Percentiles rank a stretch among this genome's conserved stretches.
phyloP scores from a whole-genome alignment of 192 early-diverging fungal species.

The Geranomyces variabilis region DNA sequence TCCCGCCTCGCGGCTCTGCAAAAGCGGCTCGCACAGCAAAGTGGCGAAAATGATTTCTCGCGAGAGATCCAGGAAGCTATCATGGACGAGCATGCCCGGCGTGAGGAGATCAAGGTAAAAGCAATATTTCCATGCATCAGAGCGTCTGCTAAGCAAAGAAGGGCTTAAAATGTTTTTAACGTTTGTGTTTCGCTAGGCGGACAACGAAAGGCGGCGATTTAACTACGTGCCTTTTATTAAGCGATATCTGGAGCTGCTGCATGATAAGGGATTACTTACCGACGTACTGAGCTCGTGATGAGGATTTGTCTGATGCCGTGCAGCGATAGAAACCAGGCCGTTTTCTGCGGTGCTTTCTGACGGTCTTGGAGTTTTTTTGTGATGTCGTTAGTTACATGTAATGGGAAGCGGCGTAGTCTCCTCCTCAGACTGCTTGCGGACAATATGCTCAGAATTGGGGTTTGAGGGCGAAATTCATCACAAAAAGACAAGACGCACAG shows the following conservation, averaged over 20 bases:
- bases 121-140: too few species aligned
- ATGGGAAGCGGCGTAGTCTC: too few species aligned
- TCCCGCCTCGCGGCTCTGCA: slow-evolving; percentile 2
- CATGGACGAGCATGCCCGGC: neutral
- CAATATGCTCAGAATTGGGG: too few species aligned
- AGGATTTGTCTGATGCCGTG: too few species aligned
- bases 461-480: too few species aligned
- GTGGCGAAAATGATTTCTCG: neutral
- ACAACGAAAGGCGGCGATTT: slow-evolving; percentile 27
- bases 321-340: too few species aligned
- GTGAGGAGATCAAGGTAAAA: slow-evolving; percentile 1
- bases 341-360: too few species aligned
- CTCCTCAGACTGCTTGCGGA: too few species aligned
- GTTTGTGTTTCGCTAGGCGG: slow-evolving; percentile 10
- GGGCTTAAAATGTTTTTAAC: neutral
- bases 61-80: neutral
- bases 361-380: too few species aligned
- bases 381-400: too few species aligned
- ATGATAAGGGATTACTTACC: slow-evolving; percentile 8
- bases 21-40: neutral
- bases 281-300: neutral
- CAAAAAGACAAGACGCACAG: too few species aligned
- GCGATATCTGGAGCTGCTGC: slow-evolving; percentile 17
- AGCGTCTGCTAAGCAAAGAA: too few species aligned
- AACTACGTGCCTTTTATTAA: slow-evolving; percentile 31